Percentiles rank a stretch among this genome's conserved stretches.
These are phyloP conservation scores for Gremmenia infestans DNA, from an alignment of 2,329 filamentous ascomycete genomes.

Conservation along the genomic window DNA sequence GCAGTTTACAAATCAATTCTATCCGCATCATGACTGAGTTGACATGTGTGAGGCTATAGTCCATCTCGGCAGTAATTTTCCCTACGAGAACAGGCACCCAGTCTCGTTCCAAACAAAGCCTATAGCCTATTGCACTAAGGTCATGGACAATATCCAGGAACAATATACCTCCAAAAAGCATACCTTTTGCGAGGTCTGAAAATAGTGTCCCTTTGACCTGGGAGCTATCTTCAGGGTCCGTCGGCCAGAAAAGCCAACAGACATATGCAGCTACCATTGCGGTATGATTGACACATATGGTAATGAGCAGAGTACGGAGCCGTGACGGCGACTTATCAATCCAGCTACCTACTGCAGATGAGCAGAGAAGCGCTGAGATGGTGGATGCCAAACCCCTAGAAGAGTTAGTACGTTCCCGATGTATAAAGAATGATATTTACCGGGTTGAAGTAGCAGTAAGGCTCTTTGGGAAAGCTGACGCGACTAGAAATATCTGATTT, in stretches of 20 bases:
- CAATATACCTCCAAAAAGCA: slow-evolving; percentile 32
- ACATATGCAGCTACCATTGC: slow-evolving; percentile 32
- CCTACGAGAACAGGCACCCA: slow-evolving; percentile 35
- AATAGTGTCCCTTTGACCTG: neutral
- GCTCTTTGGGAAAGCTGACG: slow-evolving; percentile 38
- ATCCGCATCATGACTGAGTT: slow-evolving; percentile 51
- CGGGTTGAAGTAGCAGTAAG: slow-evolving; percentile 34
- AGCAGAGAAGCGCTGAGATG: slow-evolving; percentile 35
- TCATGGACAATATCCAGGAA: slow-evolving; percentile 36
- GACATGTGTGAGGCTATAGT: slow-evolving; percentile 31
- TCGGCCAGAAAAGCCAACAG: slow-evolving; percentile 34
- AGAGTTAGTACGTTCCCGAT: slow-evolving; percentile 10
- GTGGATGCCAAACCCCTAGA: slow-evolving; percentile 26
- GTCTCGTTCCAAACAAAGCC: slow-evolving; percentile 39
- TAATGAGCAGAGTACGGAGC: slow-evolving; percentile 33
- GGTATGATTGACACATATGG: slow-evolving; percentile 34
- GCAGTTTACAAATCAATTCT: slow-evolving; percentile 49
- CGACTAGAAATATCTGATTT: slow-evolving; percentile 40
- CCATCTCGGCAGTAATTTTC: slow-evolving; percentile 25
- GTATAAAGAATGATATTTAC: slow-evolving; percentile 20
- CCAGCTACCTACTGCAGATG: slow-evolving; percentile 36
- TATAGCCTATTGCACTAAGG: slow-evolving; percentile 36
- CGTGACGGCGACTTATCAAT: slow-evolving; percentile 35
- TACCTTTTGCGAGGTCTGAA: slow-evolving; percentile 5
- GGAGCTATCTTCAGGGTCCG: slow-evolving; percentile 24